Conservation (phyloP, 2,329 filamentous ascomycete species). For the Bipolaris sorokiniana region DNA sequence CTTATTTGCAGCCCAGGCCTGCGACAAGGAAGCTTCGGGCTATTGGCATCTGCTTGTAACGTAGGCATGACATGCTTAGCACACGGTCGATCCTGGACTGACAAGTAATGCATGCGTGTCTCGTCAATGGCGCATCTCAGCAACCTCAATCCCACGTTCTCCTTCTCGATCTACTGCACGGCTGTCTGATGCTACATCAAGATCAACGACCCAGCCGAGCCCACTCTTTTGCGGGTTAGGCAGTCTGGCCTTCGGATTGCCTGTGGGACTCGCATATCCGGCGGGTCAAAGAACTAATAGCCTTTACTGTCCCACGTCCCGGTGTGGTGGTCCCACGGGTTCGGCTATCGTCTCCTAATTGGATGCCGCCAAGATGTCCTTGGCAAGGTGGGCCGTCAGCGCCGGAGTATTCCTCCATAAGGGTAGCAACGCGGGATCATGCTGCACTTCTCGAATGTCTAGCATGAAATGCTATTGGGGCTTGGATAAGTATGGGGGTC, state of each 20-base stretch:
- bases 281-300: not conserved
- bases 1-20: not conserved
- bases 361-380: not conserved
- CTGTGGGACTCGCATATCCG: not conserved
- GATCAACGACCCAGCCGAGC: not conserved
- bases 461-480: not conserved
- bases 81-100: not conserved
- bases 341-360: not conserved
- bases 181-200: not conserved
- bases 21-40: not conserved
- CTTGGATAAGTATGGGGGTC: not conserved
- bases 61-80: not conserved
- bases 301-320: not conserved
- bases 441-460: not conserved
- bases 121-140: not conserved
- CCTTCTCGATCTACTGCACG: not conserved
- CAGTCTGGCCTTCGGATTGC: too few species aligned
- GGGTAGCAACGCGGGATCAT: not conserved
- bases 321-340: not conserved
- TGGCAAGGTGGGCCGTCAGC: not conserved
- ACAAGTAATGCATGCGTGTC: too few species aligned
- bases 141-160: not conserved
- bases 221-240: not conserved
- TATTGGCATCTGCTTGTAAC: not conserved
- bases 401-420: not conserved